Percentiles rank a stretch among this genome's conserved stretches.
Conservation (phyloP, 75 land plant species). For the Isoetes taiwanensis region DNA sequence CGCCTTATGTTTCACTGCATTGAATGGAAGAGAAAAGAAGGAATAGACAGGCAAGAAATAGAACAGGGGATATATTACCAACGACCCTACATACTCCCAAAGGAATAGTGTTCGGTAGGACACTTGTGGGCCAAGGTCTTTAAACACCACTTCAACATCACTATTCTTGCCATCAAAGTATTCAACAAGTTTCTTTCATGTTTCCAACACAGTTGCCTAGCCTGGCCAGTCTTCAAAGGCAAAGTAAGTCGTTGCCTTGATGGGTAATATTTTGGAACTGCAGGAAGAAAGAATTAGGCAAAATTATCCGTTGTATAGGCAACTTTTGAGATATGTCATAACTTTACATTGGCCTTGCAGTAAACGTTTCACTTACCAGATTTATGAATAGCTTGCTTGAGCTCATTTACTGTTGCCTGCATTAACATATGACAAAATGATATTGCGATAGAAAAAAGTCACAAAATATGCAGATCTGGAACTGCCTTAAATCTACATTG, state of each 20-base stretch:
- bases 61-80: conserved; percentile 70
- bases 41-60: conserved; percentile 81
- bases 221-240: conserved; percentile 49
- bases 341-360: too few species aligned
- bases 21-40: conserved; percentile 50
- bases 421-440: too few species aligned
- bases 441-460: too few species aligned
- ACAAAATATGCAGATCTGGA: too few species aligned
- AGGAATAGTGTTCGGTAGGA: conserved; percentile 75
- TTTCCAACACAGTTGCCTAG: conserved; percentile 42
- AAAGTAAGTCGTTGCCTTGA: conserved; percentile 81
- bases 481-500: too few species aligned
- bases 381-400: too few species aligned
- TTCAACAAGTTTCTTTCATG: conserved; percentile 46
- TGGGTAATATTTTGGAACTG: conserved; percentile 77
- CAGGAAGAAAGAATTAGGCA: too few species aligned
- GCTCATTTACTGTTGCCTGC: too few species aligned
- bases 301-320: too few species aligned
- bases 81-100: conserved; percentile 83
- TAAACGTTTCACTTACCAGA: too few species aligned
- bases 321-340: too few species aligned
- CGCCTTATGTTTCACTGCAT: conserved; percentile 50
- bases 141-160: conserved; percentile 49
- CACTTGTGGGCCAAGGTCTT: conserved; percentile 89
- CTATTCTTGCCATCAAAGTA: conserved; percentile 28